A percentile compares a stretch with the other conserved stretches of the same genome.
phyloP scores from a whole-genome alignment of 2,329 filamentous ascomycete genomes.

The Lachnellula hyalina region DNA sequence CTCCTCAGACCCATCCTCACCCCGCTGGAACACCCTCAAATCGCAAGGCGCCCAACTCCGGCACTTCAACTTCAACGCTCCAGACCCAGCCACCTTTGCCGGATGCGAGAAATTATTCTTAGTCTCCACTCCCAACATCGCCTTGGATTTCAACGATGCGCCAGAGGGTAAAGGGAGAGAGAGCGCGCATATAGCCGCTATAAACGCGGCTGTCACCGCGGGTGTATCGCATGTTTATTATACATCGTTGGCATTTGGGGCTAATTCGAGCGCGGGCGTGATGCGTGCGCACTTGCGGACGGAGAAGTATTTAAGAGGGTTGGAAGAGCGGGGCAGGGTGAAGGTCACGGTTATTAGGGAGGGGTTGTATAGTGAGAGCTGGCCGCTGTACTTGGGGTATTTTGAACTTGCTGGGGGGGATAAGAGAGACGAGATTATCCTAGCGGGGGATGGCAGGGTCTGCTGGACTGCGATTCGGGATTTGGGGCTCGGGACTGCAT shows the following conservation, averaged over 20 bases:
- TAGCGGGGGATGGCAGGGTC: slow-evolving; percentile 24
- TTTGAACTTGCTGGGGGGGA: slow-evolving; percentile 10
- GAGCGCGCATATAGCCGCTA: slow-evolving; percentile 7
- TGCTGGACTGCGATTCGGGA: slow-evolving; percentile 25
- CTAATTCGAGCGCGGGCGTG: slow-evolving; percentile 5
- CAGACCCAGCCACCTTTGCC: slow-evolving; percentile 5
- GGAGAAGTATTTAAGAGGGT: slow-evolving; percentile 15
- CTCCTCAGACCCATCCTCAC: slow-evolving; percentile 14
- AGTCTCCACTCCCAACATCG: slow-evolving; percentile 28
- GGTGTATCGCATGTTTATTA: slow-evolving; percentile 33
- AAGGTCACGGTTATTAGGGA: slow-evolving; percentile 23
- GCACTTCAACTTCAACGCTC: slow-evolving; percentile 14
- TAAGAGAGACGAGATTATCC: slow-evolving; percentile 19
- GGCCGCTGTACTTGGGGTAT: slow-evolving; percentile 25
- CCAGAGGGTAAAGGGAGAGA: slow-evolving; percentile 21
- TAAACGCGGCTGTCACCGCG: slow-evolving; percentile 27
- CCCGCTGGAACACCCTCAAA: slow-evolving; percentile 34
- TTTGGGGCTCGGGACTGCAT: slow-evolving; percentile 19
- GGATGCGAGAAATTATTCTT: slow-evolving; percentile 30
- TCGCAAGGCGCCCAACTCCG: slow-evolving; percentile 15
- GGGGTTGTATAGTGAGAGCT: slow-evolving; percentile 26
- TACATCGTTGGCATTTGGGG: slow-evolving; percentile 25
- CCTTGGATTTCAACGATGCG: slow-evolving; percentile 38
- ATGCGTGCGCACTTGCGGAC: slow-evolving; percentile 16
- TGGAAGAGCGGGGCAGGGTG: slow-evolving; percentile 3